Evolutionary conservation across 257 asterid genomes (phyloP), one percentile per base, ranked within the genome.

Genomic region (Fraxinus anomala): DNA sequence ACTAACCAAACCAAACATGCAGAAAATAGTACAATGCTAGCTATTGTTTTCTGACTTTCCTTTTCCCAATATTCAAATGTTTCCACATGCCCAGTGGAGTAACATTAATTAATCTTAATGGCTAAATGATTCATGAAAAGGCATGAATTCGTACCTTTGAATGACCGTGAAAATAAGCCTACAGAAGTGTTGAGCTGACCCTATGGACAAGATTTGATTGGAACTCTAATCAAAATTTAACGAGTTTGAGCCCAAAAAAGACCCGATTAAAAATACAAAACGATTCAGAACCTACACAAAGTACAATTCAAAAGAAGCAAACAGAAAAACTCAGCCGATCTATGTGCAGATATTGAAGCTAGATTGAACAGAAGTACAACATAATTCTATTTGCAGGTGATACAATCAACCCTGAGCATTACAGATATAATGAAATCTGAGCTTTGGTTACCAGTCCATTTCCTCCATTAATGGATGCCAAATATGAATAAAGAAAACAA

Each of bases 361-460:
- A 9, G 21, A 59, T 59, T 59, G 67, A 21, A 21, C 67, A 78
- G 51, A 73, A 74, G 66, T 75, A 80, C 76, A 78, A 82, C 74
- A 80, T 51, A 66, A 76, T 37, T 82, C 83, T 77, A 80, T 77
- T 59, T 28, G 72, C 9, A 63, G 42, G 76, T 68, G 80, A 23
- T 34, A 44, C 37, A 76, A 73, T 65, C 56, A 80, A 1, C 69
- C 77, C 87, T 78, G 72, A 68, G 70, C 70, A 44, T 70, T 23
- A 59, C 67, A 59, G 12, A 76, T 66, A 30, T 47, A 26, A 31
- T 69, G 69, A 78, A 69, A 71, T 31, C 59, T 30, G 76, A 76
- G 68, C 76, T 61, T 56, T 68, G 72, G 51, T 68, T 21, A 44
- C 78, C 68, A 68, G 68, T 72, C 77, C 73, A 73, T 80, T 78